These are phyloP conservation scores for Apiotrichum gracile DNA, from an alignment of 1,284 basidiomycete species.

Conservation along the genomic window DNA sequence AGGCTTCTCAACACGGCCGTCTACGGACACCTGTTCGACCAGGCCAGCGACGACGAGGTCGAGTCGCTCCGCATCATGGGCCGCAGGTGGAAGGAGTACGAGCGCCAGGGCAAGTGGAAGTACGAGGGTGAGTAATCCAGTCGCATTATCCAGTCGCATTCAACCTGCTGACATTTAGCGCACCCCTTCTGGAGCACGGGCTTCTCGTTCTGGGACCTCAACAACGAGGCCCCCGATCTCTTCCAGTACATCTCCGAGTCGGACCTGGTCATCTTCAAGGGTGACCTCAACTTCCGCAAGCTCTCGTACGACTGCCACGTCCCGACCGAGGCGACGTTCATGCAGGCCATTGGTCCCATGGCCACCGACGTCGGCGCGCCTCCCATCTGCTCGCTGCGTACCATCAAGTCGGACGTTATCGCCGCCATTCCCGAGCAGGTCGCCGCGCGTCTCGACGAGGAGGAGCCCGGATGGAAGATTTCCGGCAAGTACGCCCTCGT, in stretches of 20 bases:
- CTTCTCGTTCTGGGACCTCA: constrained; percentile 79
- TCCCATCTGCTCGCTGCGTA: constrained; percentile 73
- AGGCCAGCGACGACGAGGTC: constrained; percentile 65
- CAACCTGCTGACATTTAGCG: constrained; percentile 37
- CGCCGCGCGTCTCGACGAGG: constrained; percentile 74
- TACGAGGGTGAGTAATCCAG: constrained; percentile 57
- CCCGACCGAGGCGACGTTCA: constrained; percentile 83
- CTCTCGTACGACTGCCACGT: constrained; percentile 90
- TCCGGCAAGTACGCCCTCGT: constrained; percentile 71
- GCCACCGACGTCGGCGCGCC: constrained; percentile 84
- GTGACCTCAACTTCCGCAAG: constrained; percentile 84
- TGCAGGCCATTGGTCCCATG: constrained; percentile 88
- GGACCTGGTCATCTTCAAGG: constrained; percentile 94
- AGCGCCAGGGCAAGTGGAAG: constrained; percentile 85
- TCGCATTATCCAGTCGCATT: too few species aligned
- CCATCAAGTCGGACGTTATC: constrained; percentile 75
- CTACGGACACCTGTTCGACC: constrained; percentile 81
- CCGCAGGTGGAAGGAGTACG: constrained; percentile 92
- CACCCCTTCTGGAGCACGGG: constrained; percentile 93
- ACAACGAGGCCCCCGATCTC: constrained; percentile 75
- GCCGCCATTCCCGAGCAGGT: constrained; percentile 61
- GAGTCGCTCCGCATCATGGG: constrained; percentile 77
- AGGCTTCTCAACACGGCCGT: constrained; percentile 72
- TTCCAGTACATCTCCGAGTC: constrained; percentile 87
- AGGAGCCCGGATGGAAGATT: constrained; percentile 94